Percentiles rank a stretch among this genome's conserved stretches.
These are phyloP conservation scores for Candida andamanensis DNA, from an alignment of 805 yeast genomes.

Conservation along the genomic window DNA sequence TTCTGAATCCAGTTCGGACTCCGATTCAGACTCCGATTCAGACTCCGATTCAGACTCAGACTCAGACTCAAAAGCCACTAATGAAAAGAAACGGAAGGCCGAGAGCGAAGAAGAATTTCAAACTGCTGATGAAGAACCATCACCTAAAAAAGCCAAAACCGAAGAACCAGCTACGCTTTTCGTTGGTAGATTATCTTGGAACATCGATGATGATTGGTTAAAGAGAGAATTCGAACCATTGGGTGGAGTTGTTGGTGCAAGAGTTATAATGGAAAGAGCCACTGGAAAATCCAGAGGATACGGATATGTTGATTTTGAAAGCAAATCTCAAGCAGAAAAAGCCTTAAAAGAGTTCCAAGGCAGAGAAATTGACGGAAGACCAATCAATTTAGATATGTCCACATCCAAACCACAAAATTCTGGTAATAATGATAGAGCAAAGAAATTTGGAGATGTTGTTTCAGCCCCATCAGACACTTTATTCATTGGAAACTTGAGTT, in stretches of 20 bases:
- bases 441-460: conserved; percentile 82
- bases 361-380: conserved; percentile 94
- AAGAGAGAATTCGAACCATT: conserved; percentile 73
- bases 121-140: conserved; percentile 25
- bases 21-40: conserved; percentile 18
- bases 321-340: conserved; percentile 72
- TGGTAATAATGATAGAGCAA: conserved; percentile 73
- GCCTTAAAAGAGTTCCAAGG: conserved; percentile 86
- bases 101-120: conserved; percentile 38
- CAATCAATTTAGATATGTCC: conserved; percentile 89
- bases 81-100: conserved; percentile 30
- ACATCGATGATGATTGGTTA: conserved; percentile 93
- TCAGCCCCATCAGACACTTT: conserved; percentile 93
- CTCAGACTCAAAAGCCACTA: conserved; percentile 20
- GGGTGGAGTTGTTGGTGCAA: conserved; percentile 82
- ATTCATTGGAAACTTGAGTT: conserved; percentile 93
- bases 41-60: conserved; percentile 14
- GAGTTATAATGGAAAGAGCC: conserved; percentile 91
- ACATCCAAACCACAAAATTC: conserved; percentile 67
- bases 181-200: conserved; percentile 97
- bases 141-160: conserved; percentile 51
- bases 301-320: conserved; percentile 93
- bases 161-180: conserved; percentile 83
- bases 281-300: conserved; percentile 94
- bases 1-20: conserved; percentile 20